phyloP scores from a whole-genome alignment of 164 flowering plant genomes.

The Macadamia integrifolia region DNA sequence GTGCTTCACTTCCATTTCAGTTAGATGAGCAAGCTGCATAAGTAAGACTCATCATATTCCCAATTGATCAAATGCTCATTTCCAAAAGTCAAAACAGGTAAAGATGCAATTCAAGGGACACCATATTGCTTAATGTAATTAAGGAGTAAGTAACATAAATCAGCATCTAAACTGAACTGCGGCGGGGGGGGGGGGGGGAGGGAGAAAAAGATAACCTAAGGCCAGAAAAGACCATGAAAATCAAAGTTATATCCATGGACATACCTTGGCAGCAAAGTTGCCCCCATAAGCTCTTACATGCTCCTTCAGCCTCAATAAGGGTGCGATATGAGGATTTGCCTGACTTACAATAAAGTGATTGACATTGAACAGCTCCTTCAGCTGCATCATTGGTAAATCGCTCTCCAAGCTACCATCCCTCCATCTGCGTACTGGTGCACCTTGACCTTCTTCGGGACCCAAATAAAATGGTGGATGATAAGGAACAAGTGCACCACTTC shows the following conservation, averaged over 20 bases:
- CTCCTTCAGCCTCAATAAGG: constrained; percentile 80
- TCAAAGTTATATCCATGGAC: background rate
- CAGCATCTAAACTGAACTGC: no score
- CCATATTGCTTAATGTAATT: no score
- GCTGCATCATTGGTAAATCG: constrained; percentile 95
- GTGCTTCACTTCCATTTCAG: constrained; percentile 97
- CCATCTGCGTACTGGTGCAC: constrained; percentile 68
- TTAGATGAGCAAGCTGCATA: constrained; percentile 82
- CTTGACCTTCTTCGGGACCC: constrained; percentile 66
- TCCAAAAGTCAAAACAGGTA: no score
- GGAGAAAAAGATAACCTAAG: no score
- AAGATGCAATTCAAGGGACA: no score
- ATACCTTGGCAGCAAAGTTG: constrained; percentile 94
- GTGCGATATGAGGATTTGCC: constrained; percentile 98
- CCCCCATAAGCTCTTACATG: constrained; percentile 89
- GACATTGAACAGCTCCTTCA: constrained; percentile 94
- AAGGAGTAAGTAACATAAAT: no score
- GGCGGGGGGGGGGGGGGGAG: no score
- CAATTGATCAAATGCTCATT: no score
- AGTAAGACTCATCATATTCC: background rate
- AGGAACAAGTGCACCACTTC: constrained; percentile 93
- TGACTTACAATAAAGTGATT: constrained; percentile 98
- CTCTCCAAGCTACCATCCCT: constrained; percentile 98
- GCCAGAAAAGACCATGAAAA: no score
- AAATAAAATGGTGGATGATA: constrained; percentile 88